Evolutionary conservation across 495 filamentous ascomycete species (phyloP).

Genomic region (Trichoderma parareesei): DNA sequence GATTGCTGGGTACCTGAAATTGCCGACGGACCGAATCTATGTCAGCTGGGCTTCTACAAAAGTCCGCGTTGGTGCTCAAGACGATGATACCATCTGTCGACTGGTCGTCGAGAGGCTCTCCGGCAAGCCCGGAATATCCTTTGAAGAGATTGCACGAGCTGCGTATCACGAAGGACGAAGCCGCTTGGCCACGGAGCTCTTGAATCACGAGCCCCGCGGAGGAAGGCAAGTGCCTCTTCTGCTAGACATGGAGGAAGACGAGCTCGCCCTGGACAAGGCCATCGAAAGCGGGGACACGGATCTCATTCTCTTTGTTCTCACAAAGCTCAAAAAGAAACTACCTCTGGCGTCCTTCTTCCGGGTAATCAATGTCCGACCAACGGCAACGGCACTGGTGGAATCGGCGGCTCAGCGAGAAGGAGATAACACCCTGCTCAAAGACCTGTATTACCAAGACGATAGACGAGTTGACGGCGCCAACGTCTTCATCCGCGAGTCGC

Average conservation of each 20-base stretch:
- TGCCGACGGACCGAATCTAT: slow-evolving; percentile 85
- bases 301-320: slow-evolving; percentile 78
- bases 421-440: slow-evolving; percentile 80
- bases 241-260: slow-evolving; percentile 91
- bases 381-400: slow-evolving; percentile 85
- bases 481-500: slow-evolving; percentile 74
- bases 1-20: slow-evolving; percentile 77
- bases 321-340: slow-evolving; percentile 83
- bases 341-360: slow-evolving; percentile 89
- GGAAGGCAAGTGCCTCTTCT: slow-evolving; percentile 94
- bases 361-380: slow-evolving; percentile 76
- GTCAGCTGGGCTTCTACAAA: slow-evolving; percentile 96
- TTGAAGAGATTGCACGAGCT: slow-evolving; percentile 87
- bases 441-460: slow-evolving; percentile 97
- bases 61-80: slow-evolving; percentile 72
- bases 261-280: slow-evolving; percentile 91
- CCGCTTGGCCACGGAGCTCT: slow-evolving; percentile 75
- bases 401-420: slow-evolving; percentile 59
- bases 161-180: slow-evolving; percentile 91
- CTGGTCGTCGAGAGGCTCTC: slow-evolving; percentile 79
- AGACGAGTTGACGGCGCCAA: slow-evolving; percentile 82
- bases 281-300: slow-evolving; percentile 94
- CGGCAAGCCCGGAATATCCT: slow-evolving; percentile 85
- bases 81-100: slow-evolving; percentile 81
- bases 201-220: slow-evolving; percentile 88